Percentiles rank a stretch among this genome's conserved stretches.
Evolutionary conservation across 2,329 filamentous ascomycete genomes (phyloP).

Genomic region (Botrytis pseudocinerea): DNA sequence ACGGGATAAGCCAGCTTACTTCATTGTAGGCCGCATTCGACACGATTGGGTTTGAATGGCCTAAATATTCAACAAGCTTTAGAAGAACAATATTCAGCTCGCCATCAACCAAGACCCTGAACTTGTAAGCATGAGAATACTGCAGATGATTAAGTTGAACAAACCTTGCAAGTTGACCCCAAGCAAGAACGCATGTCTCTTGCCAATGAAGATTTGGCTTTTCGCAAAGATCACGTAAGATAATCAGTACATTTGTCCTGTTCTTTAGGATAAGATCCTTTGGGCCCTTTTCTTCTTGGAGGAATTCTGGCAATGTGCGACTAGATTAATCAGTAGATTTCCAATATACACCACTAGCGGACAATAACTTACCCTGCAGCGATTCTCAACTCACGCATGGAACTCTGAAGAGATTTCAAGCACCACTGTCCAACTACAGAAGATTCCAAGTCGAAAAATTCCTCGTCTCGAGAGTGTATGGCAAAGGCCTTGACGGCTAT

Average conservation of each 20-base stretch:
- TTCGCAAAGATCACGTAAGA: constrained; percentile 71
- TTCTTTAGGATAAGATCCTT: constrained; percentile 57
- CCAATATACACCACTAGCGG: constrained; percentile 1
- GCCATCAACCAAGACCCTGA: constrained; percentile 69
- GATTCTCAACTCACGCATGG: constrained; percentile 79
- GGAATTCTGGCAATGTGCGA: constrained; percentile 65
- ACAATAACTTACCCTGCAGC: constrained; percentile 61
- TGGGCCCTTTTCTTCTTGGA: constrained; percentile 48
- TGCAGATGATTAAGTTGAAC: constrained; percentile 28
- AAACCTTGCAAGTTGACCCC: constrained; percentile 78
- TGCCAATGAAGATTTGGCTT: constrained; percentile 66
- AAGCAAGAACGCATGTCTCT: constrained; percentile 82
- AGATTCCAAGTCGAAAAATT: constrained; percentile 64
- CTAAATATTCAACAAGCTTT: constrained; percentile 82
- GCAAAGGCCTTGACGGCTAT: constrained; percentile 68
- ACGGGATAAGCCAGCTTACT: constrained; percentile 47
- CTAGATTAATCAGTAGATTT: constrained; percentile 43
- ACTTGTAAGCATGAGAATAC: constrained; percentile 23
- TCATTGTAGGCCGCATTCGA: constrained; percentile 83
- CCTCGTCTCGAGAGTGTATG: constrained; percentile 60
- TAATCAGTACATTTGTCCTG: constrained; percentile 66
- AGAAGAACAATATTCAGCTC: constrained; percentile 85
- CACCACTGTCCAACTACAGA: constrained; percentile 78
- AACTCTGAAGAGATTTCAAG: constrained; percentile 78
- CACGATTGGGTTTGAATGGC: constrained; percentile 76